phyloP scores from a whole-genome alignment of 352 stramenopile genomes.

The Thalassiosira mediterranea region DNA sequence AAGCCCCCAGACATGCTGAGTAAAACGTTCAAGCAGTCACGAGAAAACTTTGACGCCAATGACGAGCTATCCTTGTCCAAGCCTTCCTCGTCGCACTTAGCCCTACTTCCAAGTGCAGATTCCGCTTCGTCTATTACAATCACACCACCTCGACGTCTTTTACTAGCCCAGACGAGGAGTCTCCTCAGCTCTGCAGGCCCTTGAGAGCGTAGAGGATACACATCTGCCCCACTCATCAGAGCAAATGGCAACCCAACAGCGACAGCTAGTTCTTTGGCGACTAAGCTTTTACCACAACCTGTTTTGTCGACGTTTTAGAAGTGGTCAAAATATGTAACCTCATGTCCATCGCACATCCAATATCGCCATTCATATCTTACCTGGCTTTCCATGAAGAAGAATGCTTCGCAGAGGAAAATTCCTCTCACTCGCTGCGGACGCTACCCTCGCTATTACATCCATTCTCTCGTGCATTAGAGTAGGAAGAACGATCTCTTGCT shows the following conservation, averaged over 20 bases:
- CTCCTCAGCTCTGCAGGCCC: constrained; percentile 52
- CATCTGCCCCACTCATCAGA: constrained; percentile 58
- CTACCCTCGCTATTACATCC: constrained; percentile 28
- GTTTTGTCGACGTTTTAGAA: too few species aligned
- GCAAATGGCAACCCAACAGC: constrained; percentile 50
- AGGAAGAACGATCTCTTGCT: constrained; percentile 35
- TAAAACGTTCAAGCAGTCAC: constrained; percentile 61
- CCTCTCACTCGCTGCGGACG: constrained; percentile 23
- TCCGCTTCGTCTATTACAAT: constrained; percentile 69
- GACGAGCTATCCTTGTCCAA: constrained; percentile 6
- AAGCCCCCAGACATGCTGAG: constrained; percentile 62
- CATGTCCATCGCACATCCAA: too few species aligned
- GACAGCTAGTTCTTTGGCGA: constrained; percentile 49
- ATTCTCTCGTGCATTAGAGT: constrained; percentile 35
- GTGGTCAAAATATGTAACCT: too few species aligned
- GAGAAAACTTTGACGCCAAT: constrained; percentile 23
- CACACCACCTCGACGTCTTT: constrained; percentile 37
- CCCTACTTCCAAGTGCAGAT: constrained; percentile 41
- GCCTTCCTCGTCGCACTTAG: constrained; percentile 9
- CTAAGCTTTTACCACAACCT: constrained; percentile 52
- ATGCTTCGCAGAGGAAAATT: constrained; percentile 44
- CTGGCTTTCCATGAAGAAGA: constrained; percentile 45
- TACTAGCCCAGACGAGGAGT: constrained; percentile 53
- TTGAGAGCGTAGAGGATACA: constrained; percentile 38
- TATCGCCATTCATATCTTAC: too few species aligned